A percentile compares a stretch with the other conserved stretches of the same genome.
phyloP scores from a whole-genome alignment of 768 basidiomycete species.

The Austroboletus eburneus region DNA sequence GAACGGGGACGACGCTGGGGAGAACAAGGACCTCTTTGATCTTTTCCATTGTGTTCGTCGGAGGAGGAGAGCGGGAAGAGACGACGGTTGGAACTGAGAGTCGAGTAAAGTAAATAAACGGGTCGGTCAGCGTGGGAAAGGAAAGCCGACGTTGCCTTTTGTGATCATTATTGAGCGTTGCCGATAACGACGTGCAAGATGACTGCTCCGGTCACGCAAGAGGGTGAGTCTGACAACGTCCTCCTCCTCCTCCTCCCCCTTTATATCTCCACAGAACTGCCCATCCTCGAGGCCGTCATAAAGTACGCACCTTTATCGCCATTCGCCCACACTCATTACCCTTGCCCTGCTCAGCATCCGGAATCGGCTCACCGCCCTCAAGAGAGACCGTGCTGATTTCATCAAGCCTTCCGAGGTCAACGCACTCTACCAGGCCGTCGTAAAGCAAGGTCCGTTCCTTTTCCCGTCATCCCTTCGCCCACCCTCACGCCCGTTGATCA shows the following conservation, averaged over 20 bases:
- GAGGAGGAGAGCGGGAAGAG: background rate
- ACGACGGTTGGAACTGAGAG: slow-evolving; percentile 15
- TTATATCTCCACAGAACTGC: slow-evolving; percentile 59
- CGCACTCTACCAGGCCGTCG: slow-evolving; percentile 85
- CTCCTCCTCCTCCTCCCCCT: background rate
- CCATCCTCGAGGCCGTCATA: slow-evolving; percentile 92
- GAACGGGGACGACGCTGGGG: background rate
- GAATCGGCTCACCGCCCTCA: slow-evolving; percentile 90
- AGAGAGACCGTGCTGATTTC: slow-evolving; percentile 89
- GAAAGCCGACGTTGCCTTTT: slow-evolving; percentile 26
- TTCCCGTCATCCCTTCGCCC: too few species aligned
- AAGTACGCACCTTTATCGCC: slow-evolving; percentile 47
- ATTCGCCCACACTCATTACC: slow-evolving; percentile 16
- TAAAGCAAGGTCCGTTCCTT: slow-evolving; percentile 73
- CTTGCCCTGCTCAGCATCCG: slow-evolving; percentile 62
- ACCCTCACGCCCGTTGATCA: slow-evolving; percentile 22
- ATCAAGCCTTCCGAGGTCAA: slow-evolving; percentile 93
- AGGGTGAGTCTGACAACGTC: slow-evolving; percentile 46
- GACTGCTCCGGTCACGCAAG: slow-evolving; percentile 72
- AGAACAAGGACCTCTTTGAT: slow-evolving; percentile 52
- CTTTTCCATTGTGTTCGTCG: slow-evolving; percentile 38
- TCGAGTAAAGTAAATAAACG: slow-evolving; percentile 16
- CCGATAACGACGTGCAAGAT: slow-evolving; percentile 31
- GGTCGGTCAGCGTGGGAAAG: slow-evolving; percentile 32
- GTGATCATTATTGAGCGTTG: slow-evolving; percentile 27